These are phyloP conservation scores for Erythrobasidium hasegawianum DNA, from an alignment of 1,284 basidiomycete genomes.

Conservation along the genomic window DNA sequence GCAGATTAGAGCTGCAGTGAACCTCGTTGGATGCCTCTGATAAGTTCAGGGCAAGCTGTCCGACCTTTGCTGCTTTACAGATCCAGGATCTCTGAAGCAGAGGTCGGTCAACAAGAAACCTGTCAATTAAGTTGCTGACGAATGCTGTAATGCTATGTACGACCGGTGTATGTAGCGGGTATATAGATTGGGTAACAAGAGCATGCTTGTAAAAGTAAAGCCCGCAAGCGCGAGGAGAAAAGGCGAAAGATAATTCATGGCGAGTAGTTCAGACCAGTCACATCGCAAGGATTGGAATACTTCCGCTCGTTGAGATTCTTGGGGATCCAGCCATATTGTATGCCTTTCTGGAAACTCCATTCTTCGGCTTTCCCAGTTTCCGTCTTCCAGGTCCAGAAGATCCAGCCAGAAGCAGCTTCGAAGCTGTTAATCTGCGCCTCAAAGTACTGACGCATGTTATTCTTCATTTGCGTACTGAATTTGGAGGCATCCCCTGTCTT, in stretches of 20 bases:
- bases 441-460: conserved; percentile 73
- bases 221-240: too few species aligned
- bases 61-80: too few species aligned
- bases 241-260: not conserved
- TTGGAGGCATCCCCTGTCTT: conserved; percentile 65
- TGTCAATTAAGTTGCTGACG: too few species aligned
- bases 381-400: conserved; percentile 74
- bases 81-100: too few species aligned
- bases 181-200: too few species aligned
- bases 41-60: too few species aligned
- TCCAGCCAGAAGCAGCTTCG: conserved; percentile 59
- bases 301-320: conserved; percentile 55
- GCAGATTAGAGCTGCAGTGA: too few species aligned
- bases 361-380: conserved; percentile 57
- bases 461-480: conserved; percentile 78
- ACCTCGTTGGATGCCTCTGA: too few species aligned
- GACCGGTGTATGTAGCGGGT: too few species aligned
- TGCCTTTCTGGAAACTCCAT: conserved; percentile 57
- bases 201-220: too few species aligned
- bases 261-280: not conserved
- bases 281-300: conserved; percentile 15
- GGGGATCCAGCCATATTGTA: conserved; percentile 79
- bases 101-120: too few species aligned
- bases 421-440: conserved; percentile 54
- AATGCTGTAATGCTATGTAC: too few species aligned